Evolutionary conservation across 2,329 filamentous ascomycete species (phyloP), one percentile per base, ranked within the genome.

Genomic region (Aspergillus udagawae): DNA sequence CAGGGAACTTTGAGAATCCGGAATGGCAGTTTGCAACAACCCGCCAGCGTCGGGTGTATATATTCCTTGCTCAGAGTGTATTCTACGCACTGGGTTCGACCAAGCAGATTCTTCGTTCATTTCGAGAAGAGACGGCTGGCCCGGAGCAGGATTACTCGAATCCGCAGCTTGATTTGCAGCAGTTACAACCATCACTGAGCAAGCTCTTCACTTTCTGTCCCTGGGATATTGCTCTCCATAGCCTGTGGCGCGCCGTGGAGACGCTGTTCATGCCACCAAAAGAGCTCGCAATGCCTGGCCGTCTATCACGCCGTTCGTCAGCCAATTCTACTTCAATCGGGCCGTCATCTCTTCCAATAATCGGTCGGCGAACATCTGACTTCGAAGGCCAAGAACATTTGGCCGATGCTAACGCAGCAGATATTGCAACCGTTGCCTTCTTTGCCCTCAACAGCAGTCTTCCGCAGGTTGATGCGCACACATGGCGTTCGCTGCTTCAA

Each of bases 21-120:
- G 70, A 75, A 28, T 76, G 73, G 73, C 64, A 60, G 47, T 72
- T 69, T 63, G 72, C 75, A 48, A 73, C 73, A n/a, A 55, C 59
- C 42, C 65, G 65, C 4, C 75, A 77, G 56, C 71, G 72, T 20
- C 62, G 71, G 47, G 69, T 65, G 17, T 77, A 75, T 52, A 66
- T 73, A 4, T 79, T 79, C 58, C 58, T 79, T 52, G 68, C 71
- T 7, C 78, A 80, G 58, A 79, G 76, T 54, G 68, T 79, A 1
- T 76, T 73, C 56, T 80, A 75, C 58, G 70, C 75, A 14, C 59
- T 80, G 48, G 73, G 77, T 59, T 73, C 67, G 52, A 70, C 74
- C 23, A 69, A 63, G 29, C 72, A 77, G 49, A 69, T 80, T 9
- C 52, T 79, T 4, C 66, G 60, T 42, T 79, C 77, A 8, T 79